phyloP scores from a whole-genome alignment of 768 basidiomycete genomes.

The Sarcodon sp. region DNA sequence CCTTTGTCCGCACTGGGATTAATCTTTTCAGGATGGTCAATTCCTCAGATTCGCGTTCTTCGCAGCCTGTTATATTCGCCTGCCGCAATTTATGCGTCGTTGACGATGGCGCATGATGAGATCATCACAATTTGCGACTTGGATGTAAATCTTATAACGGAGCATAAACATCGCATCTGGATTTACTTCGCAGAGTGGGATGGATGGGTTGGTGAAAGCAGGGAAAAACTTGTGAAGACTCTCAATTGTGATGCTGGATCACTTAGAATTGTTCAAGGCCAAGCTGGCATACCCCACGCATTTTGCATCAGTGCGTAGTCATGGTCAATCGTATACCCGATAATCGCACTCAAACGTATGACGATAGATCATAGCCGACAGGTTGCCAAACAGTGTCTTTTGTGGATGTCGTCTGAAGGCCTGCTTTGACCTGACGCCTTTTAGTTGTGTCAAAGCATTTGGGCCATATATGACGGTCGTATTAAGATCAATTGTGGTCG shows the following conservation, averaged over 20 bases:
- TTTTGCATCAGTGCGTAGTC: slow-evolving; percentile 55
- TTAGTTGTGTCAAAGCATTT: no score
- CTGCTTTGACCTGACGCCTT: no score
- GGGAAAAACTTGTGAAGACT: slow-evolving; percentile 25
- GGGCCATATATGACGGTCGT: no score
- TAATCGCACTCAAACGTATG: no score
- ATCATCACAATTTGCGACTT: slow-evolving; percentile 46
- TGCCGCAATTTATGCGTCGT: slow-evolving; percentile 32
- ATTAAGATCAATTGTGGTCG: no score
- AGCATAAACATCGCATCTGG: slow-evolving; percentile 25
- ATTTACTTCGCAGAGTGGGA: slow-evolving; percentile 53
- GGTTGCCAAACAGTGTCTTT: no score
- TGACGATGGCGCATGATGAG: slow-evolving; percentile 57
- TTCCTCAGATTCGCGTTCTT: slow-evolving; percentile 30
- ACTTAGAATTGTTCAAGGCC: slow-evolving; percentile 29
- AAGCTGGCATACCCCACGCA: slow-evolving; percentile 46
- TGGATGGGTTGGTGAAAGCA: slow-evolving; percentile 57
- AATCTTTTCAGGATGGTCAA: slow-evolving; percentile 40
- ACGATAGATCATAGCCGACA: no score
- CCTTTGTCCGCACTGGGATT: slow-evolving; percentile 27
- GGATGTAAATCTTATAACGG: slow-evolving; percentile 29
- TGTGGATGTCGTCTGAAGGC: no score
- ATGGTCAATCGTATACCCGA: no score
- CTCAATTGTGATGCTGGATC: slow-evolving; percentile 22
- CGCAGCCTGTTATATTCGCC: slow-evolving; percentile 38